Evolutionary conservation across 805 yeast genomes (phyloP).

Genomic region (Kuraishia hungarica): DNA sequence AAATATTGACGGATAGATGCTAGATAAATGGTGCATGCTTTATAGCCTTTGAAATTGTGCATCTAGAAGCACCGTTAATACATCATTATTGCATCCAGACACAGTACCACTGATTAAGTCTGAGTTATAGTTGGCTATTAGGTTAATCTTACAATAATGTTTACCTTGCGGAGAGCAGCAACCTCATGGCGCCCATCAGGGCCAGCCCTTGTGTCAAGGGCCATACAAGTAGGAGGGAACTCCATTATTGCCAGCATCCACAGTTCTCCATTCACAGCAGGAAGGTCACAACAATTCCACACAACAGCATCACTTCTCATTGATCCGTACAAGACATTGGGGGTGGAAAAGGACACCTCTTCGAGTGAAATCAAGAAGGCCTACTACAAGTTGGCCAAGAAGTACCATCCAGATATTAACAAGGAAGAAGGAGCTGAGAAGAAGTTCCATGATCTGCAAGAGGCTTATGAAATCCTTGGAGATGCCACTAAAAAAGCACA

Average conservation of each 20-base stretch:
- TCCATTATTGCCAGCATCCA: too few species aligned
- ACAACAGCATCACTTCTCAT: constrained; percentile 24
- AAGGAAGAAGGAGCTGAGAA: constrained; percentile 84
- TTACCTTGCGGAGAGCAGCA: not conserved
- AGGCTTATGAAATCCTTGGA: constrained; percentile 85
- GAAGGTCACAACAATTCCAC: constrained; percentile 29
- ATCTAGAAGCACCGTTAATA: not conserved
- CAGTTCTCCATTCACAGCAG: not conserved
- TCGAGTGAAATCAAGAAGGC: constrained; percentile 89
- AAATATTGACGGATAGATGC: not conserved
- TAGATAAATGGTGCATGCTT: not conserved
- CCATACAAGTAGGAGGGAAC: not conserved
- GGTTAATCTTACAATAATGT: not conserved
- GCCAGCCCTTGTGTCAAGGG: not conserved
- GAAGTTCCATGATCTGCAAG: constrained; percentile 87
- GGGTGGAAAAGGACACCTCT: constrained; percentile 64
- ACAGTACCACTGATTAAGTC: too few species aligned
- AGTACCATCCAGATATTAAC: constrained; percentile 94
- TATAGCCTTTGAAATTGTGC: not conserved
- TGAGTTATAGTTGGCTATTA: too few species aligned
- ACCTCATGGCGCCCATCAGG: not conserved
- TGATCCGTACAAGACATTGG: constrained; percentile 83
- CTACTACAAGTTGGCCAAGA: constrained; percentile 86
- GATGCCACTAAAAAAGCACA: constrained; percentile 81
- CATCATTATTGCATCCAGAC: too few species aligned